Evolutionary conservation across 495 filamentous ascomycete species (phyloP).

Genomic region (Chaetomium cochliodes): DNA sequence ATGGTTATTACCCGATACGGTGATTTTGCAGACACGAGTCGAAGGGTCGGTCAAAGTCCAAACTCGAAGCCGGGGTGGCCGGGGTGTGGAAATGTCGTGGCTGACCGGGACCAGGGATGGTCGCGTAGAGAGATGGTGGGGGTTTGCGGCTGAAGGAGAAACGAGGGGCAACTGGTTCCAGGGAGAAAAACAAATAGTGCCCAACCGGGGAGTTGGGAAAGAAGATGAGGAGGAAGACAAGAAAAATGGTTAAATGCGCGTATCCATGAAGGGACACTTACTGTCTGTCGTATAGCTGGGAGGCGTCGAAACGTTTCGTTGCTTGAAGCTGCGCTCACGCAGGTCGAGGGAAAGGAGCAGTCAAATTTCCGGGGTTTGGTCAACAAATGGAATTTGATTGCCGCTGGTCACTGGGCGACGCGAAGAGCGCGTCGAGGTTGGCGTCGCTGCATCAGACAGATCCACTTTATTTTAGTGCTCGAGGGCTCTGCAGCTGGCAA

Average conservation of each 20-base stretch:
- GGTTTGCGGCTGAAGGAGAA: conserved; percentile 11
- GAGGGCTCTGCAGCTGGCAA: not conserved
- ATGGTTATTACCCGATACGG: conserved; percentile 50
- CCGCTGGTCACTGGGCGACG: conserved; percentile 23
- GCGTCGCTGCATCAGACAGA: conserved; percentile 18
- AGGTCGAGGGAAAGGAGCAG: conserved; percentile 17
- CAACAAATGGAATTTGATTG: conserved; percentile 29
- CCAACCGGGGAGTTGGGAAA: not conserved
- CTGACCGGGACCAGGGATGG: not conserved
- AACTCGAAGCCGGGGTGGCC: conserved; percentile 5
- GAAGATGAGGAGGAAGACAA: conserved; percentile 8
- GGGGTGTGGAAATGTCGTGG: conserved; percentile 12
- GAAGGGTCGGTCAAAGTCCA: conserved; percentile 3
- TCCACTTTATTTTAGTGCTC: conserved; percentile 11
- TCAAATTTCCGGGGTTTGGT: conserved; percentile 33
- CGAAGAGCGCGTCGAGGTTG: conserved; percentile 27
- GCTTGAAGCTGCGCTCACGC: conserved; percentile 6
- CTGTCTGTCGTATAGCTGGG: conserved; percentile 12
- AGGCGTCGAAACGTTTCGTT: not conserved
- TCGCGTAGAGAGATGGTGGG: conserved; percentile 11
- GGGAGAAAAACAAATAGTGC: conserved; percentile 21
- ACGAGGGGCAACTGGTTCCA: conserved; percentile 26
- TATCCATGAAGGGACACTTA: conserved; percentile 23
- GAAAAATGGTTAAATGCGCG: conserved; percentile 15
- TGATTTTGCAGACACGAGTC: not conserved